phyloP scores from a whole-genome alignment of 148 eudicot species.

The Heliamphora exappendiculata region DNA sequence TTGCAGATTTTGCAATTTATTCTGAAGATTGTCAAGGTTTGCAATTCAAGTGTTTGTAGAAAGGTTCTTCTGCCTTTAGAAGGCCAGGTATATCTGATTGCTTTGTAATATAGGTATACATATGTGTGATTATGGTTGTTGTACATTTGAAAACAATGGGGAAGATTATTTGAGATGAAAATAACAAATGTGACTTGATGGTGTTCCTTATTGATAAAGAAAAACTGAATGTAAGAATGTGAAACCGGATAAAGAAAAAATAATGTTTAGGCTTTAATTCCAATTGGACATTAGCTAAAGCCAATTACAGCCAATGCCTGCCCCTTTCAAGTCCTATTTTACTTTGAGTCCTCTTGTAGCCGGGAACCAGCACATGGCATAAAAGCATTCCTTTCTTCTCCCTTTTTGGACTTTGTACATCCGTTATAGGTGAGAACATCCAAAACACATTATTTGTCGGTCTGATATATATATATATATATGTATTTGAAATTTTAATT shows the following conservation, averaged over 20 bases:
- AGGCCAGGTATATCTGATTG: constrained; percentile 11
- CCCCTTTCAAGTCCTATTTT: not conserved
- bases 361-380: not conserved
- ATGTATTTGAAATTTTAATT: not conserved
- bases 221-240: not conserved
- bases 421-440: not conserved
- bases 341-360: not conserved
- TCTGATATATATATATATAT: not conserved
- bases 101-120: not conserved
- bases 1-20: constrained; percentile 7
- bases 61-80: constrained; percentile 6
- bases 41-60: constrained; percentile 4
- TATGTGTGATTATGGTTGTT: not conserved
- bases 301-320: not conserved
- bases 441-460: not conserved
- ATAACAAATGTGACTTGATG: too few species aligned
- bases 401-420: not conserved
- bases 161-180: too few species aligned
- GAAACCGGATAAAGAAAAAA: not conserved
- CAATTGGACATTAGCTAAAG: too few species aligned
- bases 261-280: not conserved
- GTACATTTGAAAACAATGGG: not conserved
- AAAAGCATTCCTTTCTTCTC: not conserved
- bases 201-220: not conserved
- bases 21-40: constrained; percentile 5